Base-by-base conservation (phyloP, 345 rosid genomes). In the Rhizophora apiculata region DNA sequence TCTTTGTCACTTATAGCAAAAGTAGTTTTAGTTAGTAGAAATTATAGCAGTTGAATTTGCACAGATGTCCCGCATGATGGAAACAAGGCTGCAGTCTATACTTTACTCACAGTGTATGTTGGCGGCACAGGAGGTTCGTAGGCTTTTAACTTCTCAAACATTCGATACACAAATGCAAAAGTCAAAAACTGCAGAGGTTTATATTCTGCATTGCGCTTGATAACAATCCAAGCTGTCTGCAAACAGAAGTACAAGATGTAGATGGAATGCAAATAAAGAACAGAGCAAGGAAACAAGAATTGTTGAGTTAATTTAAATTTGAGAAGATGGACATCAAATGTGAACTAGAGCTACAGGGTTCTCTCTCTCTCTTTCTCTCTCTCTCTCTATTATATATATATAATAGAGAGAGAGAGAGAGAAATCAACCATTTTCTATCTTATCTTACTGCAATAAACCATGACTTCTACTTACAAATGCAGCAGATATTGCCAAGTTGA, bases 121-220 rank as follows among this genome's bases (percentile, higher is more conserved):
- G 90, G 91, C 53, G 97, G 66, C 29, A 83, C 86, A 69, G 94
- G 82, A 24, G 87, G 89, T 77, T 96, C 98, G 76, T 65, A 86
- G 60, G 91, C 73, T 82, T 92, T 92, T 74, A 96, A 79, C 83
- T 96, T 96, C 86, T 92, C 97, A 71, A 92, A 92, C 65, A 96
- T 67, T 52, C 98, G 83, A 79, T 90, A 96, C 53, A 92, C 98
- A 68, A 90, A 92, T 46, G 83, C 94, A 77, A 96, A 96, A 62
- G 94, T 85, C 85, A 96, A 79, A 81, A 96, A 96, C 80, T 96
- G 99, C 80, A 96, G 72, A 9, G 98, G 96, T 77, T 92, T 96
- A 77, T 92, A 96, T 32, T 89, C 98, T 61, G 87, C 97, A 76
- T 46, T 83, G 68, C 85, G 88, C 67, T 88, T 79, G 80, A 92